Evolutionary conservation across 768 basidiomycete genomes (phyloP).

Genomic region (Leccinum boreale): DNA sequence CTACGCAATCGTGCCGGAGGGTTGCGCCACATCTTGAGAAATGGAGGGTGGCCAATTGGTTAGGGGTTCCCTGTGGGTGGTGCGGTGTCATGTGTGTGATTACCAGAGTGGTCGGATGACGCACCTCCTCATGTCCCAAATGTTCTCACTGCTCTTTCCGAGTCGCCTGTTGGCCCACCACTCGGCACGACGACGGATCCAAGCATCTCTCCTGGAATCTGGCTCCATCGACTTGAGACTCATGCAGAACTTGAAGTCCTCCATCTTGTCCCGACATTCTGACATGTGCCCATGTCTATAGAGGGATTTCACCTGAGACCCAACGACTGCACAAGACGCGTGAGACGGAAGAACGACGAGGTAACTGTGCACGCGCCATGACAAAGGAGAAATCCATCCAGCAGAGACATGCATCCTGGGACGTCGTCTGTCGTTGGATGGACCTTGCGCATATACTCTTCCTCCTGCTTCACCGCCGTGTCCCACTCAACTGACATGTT

Average conservation of each 20-base stretch:
- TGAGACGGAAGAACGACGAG: conserved; percentile 9
- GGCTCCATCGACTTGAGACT: conserved; percentile 73
- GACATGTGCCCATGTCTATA: conserved; percentile 81
- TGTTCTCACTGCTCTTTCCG: conserved; percentile 84
- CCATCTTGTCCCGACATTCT: conserved; percentile 72
- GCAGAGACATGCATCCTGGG: conserved; percentile 74
- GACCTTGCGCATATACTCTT: conserved; percentile 55
- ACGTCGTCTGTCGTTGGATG: conserved; percentile 79
- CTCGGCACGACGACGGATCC: conserved; percentile 84
- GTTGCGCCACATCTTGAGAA: conserved; percentile 16
- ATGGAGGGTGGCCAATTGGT: conserved; percentile 29
- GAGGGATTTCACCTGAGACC: conserved; percentile 76
- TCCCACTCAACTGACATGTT: conserved; percentile 41
- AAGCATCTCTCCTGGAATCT: conserved; percentile 75
- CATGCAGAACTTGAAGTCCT: conserved; percentile 96
- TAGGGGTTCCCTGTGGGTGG: conserved; percentile 19
- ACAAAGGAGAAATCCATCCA: conserved; percentile 72
- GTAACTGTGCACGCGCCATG: conserved; percentile 43
- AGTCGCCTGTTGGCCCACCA: conserved; percentile 89
- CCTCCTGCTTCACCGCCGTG: conserved; percentile 63
- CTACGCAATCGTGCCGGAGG: conserved; percentile 24
- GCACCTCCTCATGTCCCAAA: conserved; percentile 88
- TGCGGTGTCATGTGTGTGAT: background rate
- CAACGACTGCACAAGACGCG: conserved; percentile 51
- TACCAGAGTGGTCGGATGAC: conserved; percentile 26